Evolutionary conservation across 1,284 basidiomycete genomes (phyloP), one percentile per base, ranked within the genome.

Genomic region (Rhodotorula sp.): DNA sequence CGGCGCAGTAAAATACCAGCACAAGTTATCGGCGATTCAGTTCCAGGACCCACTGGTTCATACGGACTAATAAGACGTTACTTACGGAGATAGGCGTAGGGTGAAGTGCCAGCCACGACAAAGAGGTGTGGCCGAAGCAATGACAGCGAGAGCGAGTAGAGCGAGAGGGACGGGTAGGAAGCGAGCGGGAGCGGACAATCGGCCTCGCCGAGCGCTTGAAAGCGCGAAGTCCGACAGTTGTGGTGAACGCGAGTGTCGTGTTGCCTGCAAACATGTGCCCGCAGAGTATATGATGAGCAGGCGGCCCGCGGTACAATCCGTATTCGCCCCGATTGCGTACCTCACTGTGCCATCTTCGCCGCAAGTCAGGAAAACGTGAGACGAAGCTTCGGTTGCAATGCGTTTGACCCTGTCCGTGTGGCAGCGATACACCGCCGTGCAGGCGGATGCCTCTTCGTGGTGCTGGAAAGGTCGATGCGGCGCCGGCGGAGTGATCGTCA

Each of bases 321-420:
- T 26, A 54, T 3, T n/a, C 52, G 52, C 26, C 52, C 23, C 23
- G 39, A 7, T 39, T 10, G 21, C 34, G 23, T 5, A 71, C 69
- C 67, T 51, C 6, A 80, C 79, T n/a, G 78, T 79, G 70, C 85
- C 72, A 72, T 91, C 91, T 84, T 93, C 93, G 26, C 88, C 87
- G 20, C 93, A 91, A 0, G 92, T 91, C 48, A 97, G 81, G 81
- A 97, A 97, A 56, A 89, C 80, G 80, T 91, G 88, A 0, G 92
- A 89, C 71, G 89, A 91, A 51, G 91, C 88, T 80, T 93, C 92
- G 21, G 89, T 78, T 7, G 91, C 87, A 69, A 97, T 89, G 57
- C 91, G 85, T 80, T 97, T 97, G 26, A 80, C 81, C 48, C 80
- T 71, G 20, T 77, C 78, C 8, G 65, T 60, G 49, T 82, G 81